Conservation (phyloP, 2,329 filamentous ascomycete genomes). For the Achaetomium macrosporum region DNA sequence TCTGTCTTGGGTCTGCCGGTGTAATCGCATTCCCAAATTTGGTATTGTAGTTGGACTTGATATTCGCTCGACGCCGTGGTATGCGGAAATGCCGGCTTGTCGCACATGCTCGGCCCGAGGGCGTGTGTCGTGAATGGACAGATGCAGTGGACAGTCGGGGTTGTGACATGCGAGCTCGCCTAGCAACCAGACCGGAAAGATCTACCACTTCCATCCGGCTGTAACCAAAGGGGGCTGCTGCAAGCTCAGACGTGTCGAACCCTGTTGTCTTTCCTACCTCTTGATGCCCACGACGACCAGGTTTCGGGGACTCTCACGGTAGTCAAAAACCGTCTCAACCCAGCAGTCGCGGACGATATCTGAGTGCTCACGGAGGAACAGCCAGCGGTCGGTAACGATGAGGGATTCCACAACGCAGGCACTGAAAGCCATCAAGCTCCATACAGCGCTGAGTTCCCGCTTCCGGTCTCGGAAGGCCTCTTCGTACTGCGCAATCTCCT, state of each 20-base stretch:
- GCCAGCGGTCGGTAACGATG: constrained; percentile 86
- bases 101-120: neutral
- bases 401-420: constrained; percentile 82
- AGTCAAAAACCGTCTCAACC: constrained; percentile 94
- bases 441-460: constrained; percentile 79
- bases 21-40: too few relatives aligned
- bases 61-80: too few relatives aligned
- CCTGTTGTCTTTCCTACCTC: constrained; percentile 21
- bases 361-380: constrained; percentile 73
- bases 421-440: constrained; percentile 95
- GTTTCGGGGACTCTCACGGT: constrained; percentile 78
- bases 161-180: neutral
- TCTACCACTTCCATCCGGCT: neutral
- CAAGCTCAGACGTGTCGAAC: neutral
- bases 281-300: constrained; percentile 91
- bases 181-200: neutral
- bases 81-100: neutral
- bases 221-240: neutral
- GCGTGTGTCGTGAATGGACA: neutral
- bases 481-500: constrained; percentile 69
- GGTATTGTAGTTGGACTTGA: too few relatives aligned
- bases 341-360: constrained; percentile 68
- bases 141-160: neutral
- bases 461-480: constrained; percentile 56
- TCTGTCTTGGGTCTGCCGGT: too few relatives aligned